phyloP scores from a whole-genome alignment of 768 basidiomycete genomes.

The Daedaleopsis nitida region DNA sequence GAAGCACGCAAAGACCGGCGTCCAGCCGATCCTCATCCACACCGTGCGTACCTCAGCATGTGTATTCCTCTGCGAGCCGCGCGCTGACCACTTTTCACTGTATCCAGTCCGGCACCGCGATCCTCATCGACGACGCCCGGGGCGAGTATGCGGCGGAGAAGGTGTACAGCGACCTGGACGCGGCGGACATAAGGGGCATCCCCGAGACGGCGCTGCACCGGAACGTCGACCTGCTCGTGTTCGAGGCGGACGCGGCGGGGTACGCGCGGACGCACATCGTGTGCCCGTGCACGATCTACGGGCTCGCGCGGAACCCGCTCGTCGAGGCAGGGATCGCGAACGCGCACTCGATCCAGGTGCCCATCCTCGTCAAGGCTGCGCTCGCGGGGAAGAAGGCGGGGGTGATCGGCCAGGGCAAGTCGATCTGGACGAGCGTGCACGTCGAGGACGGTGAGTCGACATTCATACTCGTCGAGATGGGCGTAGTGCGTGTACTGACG shows the following conservation, averaged over 20 bases:
- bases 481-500: background rate
- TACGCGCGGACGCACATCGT: constrained; percentile 56
- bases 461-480: background rate
- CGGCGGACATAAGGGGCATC: constrained; percentile 46
- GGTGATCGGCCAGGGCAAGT: constrained; percentile 57
- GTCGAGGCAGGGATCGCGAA: constrained; percentile 56
- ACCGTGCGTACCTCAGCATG: no score
- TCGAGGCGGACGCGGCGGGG: constrained; percentile 51
- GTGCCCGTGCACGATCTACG: constrained; percentile 61
- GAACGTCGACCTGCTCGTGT: constrained; percentile 48
- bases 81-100: background rate
- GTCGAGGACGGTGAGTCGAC: constrained; percentile 51
- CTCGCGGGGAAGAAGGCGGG: constrained; percentile 53
- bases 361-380: constrained; percentile 44
- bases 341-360: constrained; percentile 54
- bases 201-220: constrained; percentile 50
- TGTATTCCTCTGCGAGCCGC: no score
- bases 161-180: constrained; percentile 53
- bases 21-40: constrained; percentile 55
- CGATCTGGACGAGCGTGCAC: constrained; percentile 61
- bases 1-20: constrained; percentile 43
- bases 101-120: constrained; percentile 33
- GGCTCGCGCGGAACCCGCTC: constrained; percentile 48
- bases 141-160: constrained; percentile 42
- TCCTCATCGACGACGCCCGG: constrained; percentile 46